Evolutionary conservation across 2,329 filamentous ascomycete species (phyloP), one percentile per base, ranked within the genome.

Genomic region (Fusarium pseudonygamai): DNA sequence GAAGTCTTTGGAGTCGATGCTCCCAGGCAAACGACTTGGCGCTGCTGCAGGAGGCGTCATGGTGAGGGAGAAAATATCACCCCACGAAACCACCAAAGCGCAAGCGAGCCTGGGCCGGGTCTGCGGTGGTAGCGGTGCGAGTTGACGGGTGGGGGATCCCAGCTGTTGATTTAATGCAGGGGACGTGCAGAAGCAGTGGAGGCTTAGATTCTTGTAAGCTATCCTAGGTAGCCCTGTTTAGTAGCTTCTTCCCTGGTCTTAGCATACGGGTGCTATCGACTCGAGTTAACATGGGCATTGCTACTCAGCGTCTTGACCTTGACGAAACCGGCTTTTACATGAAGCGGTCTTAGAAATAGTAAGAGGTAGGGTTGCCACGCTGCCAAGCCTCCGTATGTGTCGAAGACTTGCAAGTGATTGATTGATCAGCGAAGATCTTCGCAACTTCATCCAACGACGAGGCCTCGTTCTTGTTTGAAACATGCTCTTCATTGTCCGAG

Each of bases 41-140:
- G n/a, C 55, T 58, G 49, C 65, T 67, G 65, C 60, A 65, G 64
- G 70, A 77, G 69, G 57, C 37, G 40, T 46, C 52, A 73, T 77
- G 74, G 74, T 74, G 73, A 78, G 67, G 74, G 67, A 71, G 66
- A 60, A 65, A 67, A 70, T 67, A 75, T 76, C 76, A 75, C 74
- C 74, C 73, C 68, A 78, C 73, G 74, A 77, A 75, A 78, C 75
- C 71, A 53, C 47, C 47, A 72, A 64, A 64, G 16, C 45, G 53
- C 59, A 77, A 78, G 75, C 75, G 74, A 77, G 74, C 71, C 58
- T 67, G 50, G 65, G 63, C 74, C 69, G 53, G 73, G 45, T 61
- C 62, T 65, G 55, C 76, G 76, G 75, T 78, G 76, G 68, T 57
- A 53, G 71, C 76, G 76, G 75, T 78, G 69, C 69, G 74, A 76